Percentiles rank a stretch among this genome's conserved stretches.
phyloP scores from a whole-genome alignment of 345 rosid genomes.

The Gossypium rotundifolium region DNA sequence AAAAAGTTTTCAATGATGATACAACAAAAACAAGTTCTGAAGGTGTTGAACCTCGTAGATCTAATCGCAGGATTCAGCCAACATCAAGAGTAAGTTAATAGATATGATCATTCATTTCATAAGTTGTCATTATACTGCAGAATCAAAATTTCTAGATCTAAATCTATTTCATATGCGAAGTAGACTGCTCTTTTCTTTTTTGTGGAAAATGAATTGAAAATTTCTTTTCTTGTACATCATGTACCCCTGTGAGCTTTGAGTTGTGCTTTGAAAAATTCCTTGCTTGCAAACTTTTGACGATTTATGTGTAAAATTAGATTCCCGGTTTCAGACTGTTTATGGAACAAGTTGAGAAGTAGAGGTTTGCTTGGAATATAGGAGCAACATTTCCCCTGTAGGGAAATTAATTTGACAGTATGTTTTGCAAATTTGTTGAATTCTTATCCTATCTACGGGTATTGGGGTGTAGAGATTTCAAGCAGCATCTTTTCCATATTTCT shows the following conservation, averaged over 20 bases:
- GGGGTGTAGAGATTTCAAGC: not conserved
- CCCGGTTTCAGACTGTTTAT: not conserved
- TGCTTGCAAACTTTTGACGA: not conserved
- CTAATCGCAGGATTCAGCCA: conserved; percentile 89
- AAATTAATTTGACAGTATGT: not conserved
- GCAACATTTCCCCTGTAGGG: not conserved
- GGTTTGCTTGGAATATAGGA: not conserved
- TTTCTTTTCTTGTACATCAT: not conserved
- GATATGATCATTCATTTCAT: not conserved
- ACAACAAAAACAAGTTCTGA: conserved; percentile 39
- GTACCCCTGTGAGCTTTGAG: not conserved
- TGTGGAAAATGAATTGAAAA: not conserved
- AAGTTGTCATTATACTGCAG: not conserved
- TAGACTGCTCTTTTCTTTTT: too few relatives aligned
- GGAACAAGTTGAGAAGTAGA: not conserved
- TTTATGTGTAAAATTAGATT: not conserved
- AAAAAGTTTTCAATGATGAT: conserved; percentile 30
- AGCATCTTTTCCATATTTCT: not conserved
- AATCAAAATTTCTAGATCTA: not conserved
- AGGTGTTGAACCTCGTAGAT: conserved; percentile 78
- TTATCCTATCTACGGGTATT: not conserved
- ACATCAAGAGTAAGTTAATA: conserved; percentile 75
- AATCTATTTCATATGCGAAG: not conserved
- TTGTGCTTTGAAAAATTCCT: not conserved
- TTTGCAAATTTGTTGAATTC: too few relatives aligned